Evolutionary conservation across 495 filamentous ascomycete species (phyloP), one percentile per base, ranked within the genome.

Genomic region (Trypethelium eluteriae): DNA sequence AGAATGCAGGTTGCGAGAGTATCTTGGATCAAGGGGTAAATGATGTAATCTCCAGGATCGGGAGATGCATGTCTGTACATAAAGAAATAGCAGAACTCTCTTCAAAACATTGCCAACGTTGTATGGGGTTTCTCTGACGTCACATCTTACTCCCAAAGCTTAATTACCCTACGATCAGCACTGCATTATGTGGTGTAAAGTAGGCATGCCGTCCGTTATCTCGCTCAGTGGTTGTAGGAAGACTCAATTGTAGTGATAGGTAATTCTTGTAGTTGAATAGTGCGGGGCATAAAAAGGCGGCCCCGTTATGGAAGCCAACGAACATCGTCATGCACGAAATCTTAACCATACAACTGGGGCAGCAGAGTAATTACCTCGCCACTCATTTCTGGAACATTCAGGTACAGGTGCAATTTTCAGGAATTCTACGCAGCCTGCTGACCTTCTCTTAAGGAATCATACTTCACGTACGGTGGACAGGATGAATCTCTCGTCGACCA

Each of bases 361-460:
- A 96, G 71, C 86, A 88, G 73, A 89, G 88, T 72, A 99, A 99
- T 78, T 96, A 97, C 71, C 76, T 97, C 38, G 92, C 88, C n/a
- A 96, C 91, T 0, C 94, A 99, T 79, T 98, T 96, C 75, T 99
- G 95, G 95, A 99, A 99, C 71, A 82, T 91, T 38, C 93, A 97
- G 81, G 87, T 89, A 79, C 7, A 14, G 4, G 3, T 9, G 32
- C 53, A 36, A 2, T 4, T 2, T 5, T 9, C 18, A 5, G 3
- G 9, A 6, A 34, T 59, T 2, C n/a, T 6, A 6, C 6, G 6
- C 32, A 6, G 14, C 6, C 10, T n/a, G 9, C 47, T 64, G 39
- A 38, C n/a, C n/a, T 25, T 41, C 39, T 65, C 56, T 72, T 66
- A 47, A 92, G 91, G 95, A 98, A 81, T 96, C 93, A 11, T 98